Evolutionary conservation across 2,329 filamentous ascomycete genomes (phyloP), one percentile per base, ranked within the genome.

Genomic region (Fusarium paranaense): DNA sequence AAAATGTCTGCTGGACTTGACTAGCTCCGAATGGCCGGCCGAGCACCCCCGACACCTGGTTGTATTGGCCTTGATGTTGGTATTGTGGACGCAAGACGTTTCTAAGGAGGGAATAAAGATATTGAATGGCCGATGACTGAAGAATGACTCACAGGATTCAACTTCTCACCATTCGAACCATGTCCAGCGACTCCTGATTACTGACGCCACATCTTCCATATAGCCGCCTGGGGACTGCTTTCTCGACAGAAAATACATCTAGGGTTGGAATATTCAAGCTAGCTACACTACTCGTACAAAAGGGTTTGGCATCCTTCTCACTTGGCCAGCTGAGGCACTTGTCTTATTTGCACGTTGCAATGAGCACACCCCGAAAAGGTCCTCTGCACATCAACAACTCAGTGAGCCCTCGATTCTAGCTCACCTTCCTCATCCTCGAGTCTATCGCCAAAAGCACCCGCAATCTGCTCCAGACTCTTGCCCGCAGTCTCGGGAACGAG

Each of bases 391-490:
- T n/a, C 27, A 16, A 58, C 6, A n/a, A 10, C 27, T 33, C 59
- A 64, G 9, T 64, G 62, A 22, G 62, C 50, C 52, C 50, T 20
- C 6, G 62, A 58, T 22, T 33, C n/a, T 8, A 72, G 33, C 18
- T 70, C 59, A 2, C n/a, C 35, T 42, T 69, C 62, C n/a, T 71
- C 66, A 13, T 65, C 60, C 4, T 38, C 57, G 18, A 62, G 64
- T n/a, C 50, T 65, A 16, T 71, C 66, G 6, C 66, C 86, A 80
- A 95, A 95, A 75, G 94, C 90, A 14, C 89, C 89, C 68, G 93
- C 92, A 78, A 94, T 91, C 80, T 95, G 92, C 79, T 95, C 93
- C 1, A 95, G 87, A 0, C 91, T 92, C 82, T 91, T 93, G 16
- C 92, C 92, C 58, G 90, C 88, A 0, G 92, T 94, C 82, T 94